Evolutionary conservation across 164 flowering plant genomes (phyloP).

Genomic region (Kingdonia uniflora): DNA sequence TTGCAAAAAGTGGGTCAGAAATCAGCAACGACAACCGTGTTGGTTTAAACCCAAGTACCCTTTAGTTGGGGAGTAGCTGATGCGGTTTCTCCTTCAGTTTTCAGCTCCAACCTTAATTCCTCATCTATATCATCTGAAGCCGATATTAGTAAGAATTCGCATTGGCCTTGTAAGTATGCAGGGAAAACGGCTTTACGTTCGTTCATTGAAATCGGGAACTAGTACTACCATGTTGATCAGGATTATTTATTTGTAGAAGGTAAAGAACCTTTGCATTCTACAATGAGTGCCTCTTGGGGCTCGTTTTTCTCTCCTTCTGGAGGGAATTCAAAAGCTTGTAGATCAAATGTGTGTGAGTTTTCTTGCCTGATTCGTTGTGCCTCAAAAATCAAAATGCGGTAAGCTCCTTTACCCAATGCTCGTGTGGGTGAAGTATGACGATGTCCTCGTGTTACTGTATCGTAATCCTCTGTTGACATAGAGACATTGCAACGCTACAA

Average conservation of each 20-base stretch:
- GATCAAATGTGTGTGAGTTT: slow-evolving; percentile 54
- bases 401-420: slow-evolving; percentile 66
- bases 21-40: too few relatives aligned
- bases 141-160: slow-evolving; percentile 64
- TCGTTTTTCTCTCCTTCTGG: slow-evolving; percentile 24
- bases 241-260: slow-evolving; percentile 73
- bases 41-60: slow-evolving; percentile 40
- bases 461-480: slow-evolving; percentile 71
- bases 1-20: too few relatives aligned
- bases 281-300: slow-evolving; percentile 53
- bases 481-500: too few relatives aligned
- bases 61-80: slow-evolving; percentile 23
- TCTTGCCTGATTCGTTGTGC: slow-evolving; percentile 30
- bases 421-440: slow-evolving; percentile 35
- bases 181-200: slow-evolving; percentile 68
- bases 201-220: slow-evolving; percentile 25
- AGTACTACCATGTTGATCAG: slow-evolving; percentile 27
- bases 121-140: slow-evolving; percentile 69
- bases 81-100: slow-evolving; percentile 27
- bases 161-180: slow-evolving; percentile 55
- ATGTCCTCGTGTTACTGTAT: slow-evolving; percentile 54
- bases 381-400: slow-evolving; percentile 47
- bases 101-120: slow-evolving; percentile 59
- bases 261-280: slow-evolving; percentile 54
- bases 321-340: slow-evolving; percentile 74